Percentiles rank a stretch among this genome's conserved stretches.
phyloP scores from a whole-genome alignment of 768 basidiomycete species.

The Chalciporus chontae region DNA sequence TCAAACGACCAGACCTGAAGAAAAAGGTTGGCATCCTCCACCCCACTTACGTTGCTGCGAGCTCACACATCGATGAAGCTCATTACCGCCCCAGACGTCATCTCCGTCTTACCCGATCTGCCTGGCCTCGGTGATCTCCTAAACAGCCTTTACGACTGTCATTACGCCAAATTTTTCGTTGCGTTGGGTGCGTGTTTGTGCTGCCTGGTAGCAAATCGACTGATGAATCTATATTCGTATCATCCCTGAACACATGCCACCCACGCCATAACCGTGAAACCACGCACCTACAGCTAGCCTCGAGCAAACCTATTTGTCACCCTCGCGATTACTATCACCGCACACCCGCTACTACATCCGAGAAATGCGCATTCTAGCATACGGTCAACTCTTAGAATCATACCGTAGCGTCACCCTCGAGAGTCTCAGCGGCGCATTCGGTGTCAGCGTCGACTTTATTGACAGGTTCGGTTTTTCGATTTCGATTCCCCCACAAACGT shows the following conservation, averaged over 20 bases:
- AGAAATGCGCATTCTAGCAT: constrained; percentile 95
- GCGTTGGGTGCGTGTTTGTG: constrained; percentile 61
- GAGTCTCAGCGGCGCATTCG: constrained; percentile 82
- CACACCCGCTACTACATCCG: constrained; percentile 90
- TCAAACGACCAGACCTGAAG: constrained; percentile 84
- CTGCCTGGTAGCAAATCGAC: background rate
- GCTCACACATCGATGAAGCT: constrained; percentile 46
- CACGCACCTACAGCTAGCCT: constrained; percentile 59
- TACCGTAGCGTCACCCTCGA: constrained; percentile 89
- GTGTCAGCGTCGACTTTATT: constrained; percentile 83
- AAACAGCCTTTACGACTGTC: constrained; percentile 86
- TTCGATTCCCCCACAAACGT: too few relatives aligned
- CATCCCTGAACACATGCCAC: background rate
- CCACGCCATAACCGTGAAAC: background rate
- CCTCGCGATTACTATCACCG: constrained; percentile 79
- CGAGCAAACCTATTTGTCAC: constrained; percentile 83
- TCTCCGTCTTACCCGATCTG: constrained; percentile 75
- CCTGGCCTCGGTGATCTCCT: constrained; percentile 81
- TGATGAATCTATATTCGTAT: constrained; percentile 5
- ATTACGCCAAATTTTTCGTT: constrained; percentile 92
- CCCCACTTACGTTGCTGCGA: background rate
- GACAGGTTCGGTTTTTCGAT: constrained; percentile 63
- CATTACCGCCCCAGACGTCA: constrained; percentile 84
- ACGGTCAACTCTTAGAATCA: constrained; percentile 85
- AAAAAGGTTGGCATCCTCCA: constrained; percentile 59